Conservation (phyloP, 2,329 filamentous ascomycete genomes). For the Clarireedia hainanense region DNA sequence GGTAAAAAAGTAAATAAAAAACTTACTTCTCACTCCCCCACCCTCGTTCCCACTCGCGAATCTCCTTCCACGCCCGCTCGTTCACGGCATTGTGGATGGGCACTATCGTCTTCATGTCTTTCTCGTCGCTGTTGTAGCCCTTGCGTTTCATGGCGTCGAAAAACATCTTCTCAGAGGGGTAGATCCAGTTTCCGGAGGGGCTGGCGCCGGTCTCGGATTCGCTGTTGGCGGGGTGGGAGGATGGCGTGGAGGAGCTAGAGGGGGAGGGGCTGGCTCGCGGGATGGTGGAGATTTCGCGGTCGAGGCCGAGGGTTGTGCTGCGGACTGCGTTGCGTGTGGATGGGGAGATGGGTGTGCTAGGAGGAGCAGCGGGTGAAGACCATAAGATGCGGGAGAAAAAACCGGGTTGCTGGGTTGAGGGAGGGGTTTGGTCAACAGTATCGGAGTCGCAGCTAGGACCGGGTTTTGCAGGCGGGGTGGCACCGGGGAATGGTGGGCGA, state of each 20-base stretch:
- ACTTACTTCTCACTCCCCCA: constrained; percentile 52
- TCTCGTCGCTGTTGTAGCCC: constrained; percentile 59
- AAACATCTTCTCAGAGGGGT: constrained; percentile 95
- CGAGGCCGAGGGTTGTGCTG: constrained; percentile 47
- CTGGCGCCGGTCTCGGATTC: constrained; percentile 69
- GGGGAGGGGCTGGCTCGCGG: constrained; percentile 47
- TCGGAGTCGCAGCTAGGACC: constrained; percentile 30
- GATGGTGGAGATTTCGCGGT: constrained; percentile 73
- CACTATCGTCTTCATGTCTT: constrained; percentile 85
- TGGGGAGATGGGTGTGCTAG: constrained; percentile 36
- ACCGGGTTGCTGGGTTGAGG: constrained; percentile 18
- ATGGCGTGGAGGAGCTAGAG: neutral
- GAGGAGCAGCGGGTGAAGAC: constrained; percentile 8
- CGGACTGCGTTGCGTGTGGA: constrained; percentile 64
- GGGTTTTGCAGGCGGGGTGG: constrained; percentile 24
- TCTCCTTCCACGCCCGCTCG: constrained; percentile 90
- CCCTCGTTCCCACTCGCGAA: constrained; percentile 77
- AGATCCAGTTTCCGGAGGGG: constrained; percentile 83
- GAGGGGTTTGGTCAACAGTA: constrained; percentile 32
- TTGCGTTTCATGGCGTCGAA: constrained; percentile 96
- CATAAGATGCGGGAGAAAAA: constrained; percentile 18
- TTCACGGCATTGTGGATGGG: constrained; percentile 99
- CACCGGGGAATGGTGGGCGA: constrained; percentile 21
- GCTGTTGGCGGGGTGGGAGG: constrained; percentile 54
- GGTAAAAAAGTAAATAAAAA: neutral